These are phyloP conservation scores for Euphorbia celastroides DNA, from an alignment of 441 rosid genomes.

Conservation along the genomic window DNA sequence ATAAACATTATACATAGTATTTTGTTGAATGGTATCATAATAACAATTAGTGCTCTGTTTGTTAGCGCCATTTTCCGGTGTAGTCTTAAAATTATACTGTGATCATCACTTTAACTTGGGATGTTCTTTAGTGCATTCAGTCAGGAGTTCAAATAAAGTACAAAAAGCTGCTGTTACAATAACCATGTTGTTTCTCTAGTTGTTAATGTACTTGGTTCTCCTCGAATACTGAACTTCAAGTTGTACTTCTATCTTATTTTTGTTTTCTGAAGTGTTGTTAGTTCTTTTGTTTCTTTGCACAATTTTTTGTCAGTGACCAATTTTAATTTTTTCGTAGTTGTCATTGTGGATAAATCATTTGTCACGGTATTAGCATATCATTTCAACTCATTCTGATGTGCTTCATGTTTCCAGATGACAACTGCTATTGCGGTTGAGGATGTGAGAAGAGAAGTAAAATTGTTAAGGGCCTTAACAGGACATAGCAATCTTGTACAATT, in stretches of 20 bases:
- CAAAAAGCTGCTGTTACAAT: background rate
- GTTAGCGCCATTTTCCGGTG: background rate
- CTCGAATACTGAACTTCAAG: background rate
- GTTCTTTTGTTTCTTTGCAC: background rate
- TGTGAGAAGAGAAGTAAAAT: constrained; percentile 95
- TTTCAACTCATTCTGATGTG: background rate
- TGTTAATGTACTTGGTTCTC: background rate
- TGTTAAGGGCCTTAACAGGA: constrained; percentile 77
- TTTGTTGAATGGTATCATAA: background rate
- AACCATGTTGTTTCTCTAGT: background rate
- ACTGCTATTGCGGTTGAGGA: constrained; percentile 95
- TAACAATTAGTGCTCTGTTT: background rate
- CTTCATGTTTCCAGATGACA: constrained; percentile 53
- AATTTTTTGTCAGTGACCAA: background rate
- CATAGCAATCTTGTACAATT: constrained; percentile 72
- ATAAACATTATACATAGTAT: background rate
- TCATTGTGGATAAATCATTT: background rate
- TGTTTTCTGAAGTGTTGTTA: background rate
- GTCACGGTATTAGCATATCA: background rate
- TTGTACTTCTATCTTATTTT: background rate
- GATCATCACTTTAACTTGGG: background rate
- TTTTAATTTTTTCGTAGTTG: background rate
- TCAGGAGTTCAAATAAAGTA: background rate
- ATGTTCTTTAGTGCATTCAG: background rate
- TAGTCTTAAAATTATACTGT: background rate